These are phyloP conservation scores for Chlamydomonas sphaeroides DNA, from an alignment of 139 green algal species.

Conservation along the genomic window DNA sequence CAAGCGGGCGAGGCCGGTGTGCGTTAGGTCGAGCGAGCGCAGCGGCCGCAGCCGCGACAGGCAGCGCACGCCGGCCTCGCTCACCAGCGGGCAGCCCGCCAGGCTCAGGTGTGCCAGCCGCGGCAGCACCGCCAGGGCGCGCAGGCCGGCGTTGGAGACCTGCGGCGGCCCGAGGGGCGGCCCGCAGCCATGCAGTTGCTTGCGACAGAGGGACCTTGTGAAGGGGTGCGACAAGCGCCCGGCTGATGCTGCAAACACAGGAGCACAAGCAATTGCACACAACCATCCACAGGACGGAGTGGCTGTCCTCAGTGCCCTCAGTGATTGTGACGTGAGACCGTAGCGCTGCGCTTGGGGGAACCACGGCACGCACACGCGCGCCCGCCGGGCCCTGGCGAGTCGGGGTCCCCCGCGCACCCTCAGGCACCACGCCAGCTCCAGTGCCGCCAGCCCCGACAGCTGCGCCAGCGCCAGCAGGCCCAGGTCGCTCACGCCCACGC, in stretches of 20 bases:
- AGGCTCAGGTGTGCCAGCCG: constrained; percentile 57
- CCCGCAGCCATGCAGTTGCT: too few species aligned
- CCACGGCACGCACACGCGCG: too few species aligned
- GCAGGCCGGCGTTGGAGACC: constrained; percentile 48
- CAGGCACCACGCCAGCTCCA: constrained; percentile 67
- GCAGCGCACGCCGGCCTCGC: constrained; percentile 46
- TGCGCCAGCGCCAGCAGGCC: constrained; percentile 49
- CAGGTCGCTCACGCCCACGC: constrained; percentile 51
- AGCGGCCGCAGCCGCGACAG: too few species aligned
- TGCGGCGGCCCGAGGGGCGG: not conserved
- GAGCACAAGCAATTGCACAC: too few species aligned
- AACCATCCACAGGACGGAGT: too few species aligned
- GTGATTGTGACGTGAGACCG: too few species aligned
- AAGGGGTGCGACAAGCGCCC: too few species aligned
- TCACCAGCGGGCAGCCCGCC: constrained; percentile 64
- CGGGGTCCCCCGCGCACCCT: constrained; percentile 37
- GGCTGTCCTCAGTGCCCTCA: too few species aligned
- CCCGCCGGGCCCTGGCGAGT: too few species aligned
- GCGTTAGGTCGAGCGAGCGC: constrained; percentile 38
- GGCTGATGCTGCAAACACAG: too few species aligned
- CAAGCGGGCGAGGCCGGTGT: constrained; percentile 46
- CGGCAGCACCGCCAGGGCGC: constrained; percentile 37
- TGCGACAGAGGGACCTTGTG: too few species aligned
- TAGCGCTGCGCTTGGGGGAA: too few species aligned
- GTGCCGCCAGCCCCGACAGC: constrained; percentile 35